Base-by-base conservation (phyloP, 164 flowering plant species). In the Vitis rupestris region DNA sequence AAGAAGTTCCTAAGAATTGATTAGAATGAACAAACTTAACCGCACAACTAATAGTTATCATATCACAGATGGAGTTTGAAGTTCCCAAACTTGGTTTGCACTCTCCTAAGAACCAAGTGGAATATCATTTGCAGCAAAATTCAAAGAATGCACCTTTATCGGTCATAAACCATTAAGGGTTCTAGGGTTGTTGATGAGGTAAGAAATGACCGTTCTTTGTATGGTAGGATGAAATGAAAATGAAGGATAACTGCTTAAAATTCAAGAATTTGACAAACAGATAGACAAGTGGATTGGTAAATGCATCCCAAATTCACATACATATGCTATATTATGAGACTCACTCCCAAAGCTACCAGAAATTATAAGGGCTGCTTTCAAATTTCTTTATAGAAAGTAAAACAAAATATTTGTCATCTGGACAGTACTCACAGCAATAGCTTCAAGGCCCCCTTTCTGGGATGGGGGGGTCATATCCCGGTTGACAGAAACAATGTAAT, bases 381-480 rank as follows among this genome's bases (percentile, higher is more conserved):
- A 23, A 23, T 23, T 10, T n/a, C 15, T 58, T 57, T 1, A 29
- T 1, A 50, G 49, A 2, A 15, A 23, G 27, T 23, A 23, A 59
- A n/a, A 29, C 19, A 44, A 23, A 23, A 8, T 10, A 58, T 1
- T 37, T 56, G 31, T 12, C 29, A 66, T 14, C 10, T 11, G 23
- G 61, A 12, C 61, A 51, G 63, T 64, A 88, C 99, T 90, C 77
- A 95, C 99, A 67, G 94, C 93, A 61, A 87, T 17, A 75, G 90
- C 80, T 82, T 93, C 98, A 67, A 90, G 76, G 56, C 92, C 85
- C 64, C 81, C 77, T 61, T 66, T 77, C 65, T 78, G 82, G n/a
- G 88, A 50, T 74, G 86, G 70, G n/a, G 89, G 82, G 49, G 80
- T 73, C 89, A 79, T 72, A 68, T 84, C 95, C 60, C 97, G 90